Evolutionary conservation across 2,329 filamentous ascomycete species (phyloP).

Genomic region (Nannizzia gypsea): DNA sequence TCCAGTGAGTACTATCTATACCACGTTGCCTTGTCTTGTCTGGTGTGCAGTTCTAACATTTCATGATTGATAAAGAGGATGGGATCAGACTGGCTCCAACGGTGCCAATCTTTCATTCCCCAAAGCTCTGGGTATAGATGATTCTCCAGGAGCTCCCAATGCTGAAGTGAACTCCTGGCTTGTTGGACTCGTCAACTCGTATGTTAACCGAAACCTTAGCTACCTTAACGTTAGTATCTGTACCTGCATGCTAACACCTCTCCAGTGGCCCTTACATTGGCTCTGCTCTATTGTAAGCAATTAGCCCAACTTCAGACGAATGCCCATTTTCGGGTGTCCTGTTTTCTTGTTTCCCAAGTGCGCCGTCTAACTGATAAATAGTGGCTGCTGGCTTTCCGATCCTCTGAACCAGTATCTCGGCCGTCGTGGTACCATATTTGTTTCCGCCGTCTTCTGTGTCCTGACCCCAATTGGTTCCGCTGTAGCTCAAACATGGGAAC

Average conservation of each 20-base stretch:
- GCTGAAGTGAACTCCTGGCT: conserved; percentile 43
- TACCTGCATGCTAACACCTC: conserved; percentile 4
- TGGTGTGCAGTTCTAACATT: background rate
- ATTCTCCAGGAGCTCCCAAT: conserved; percentile 22
- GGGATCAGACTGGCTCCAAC: conserved; percentile 44
- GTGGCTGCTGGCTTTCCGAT: conserved; percentile 56
- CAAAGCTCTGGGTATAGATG: conserved; percentile 35
- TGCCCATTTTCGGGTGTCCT: background rate
- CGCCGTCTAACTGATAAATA: conserved; percentile 16
- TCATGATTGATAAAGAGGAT: conserved; percentile 22
- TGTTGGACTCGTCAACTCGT: conserved; percentile 54
- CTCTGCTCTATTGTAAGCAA: conserved; percentile 36
- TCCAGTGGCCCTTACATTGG: conserved; percentile 42
- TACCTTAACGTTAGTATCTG: conserved; percentile 12
- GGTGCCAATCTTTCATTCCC: conserved; percentile 44
- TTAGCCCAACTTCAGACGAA: background rate
- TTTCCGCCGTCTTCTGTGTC: conserved; percentile 52
- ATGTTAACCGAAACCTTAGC: conserved; percentile 34
- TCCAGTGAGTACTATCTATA: conserved; percentile 31
- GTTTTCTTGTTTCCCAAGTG: conserved; percentile 11
- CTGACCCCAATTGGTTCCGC: conserved; percentile 58
- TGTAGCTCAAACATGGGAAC: conserved; percentile 46
- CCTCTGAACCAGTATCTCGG: conserved; percentile 48
- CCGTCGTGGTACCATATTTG: conserved; percentile 53
- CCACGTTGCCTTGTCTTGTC: background rate